Base-by-base conservation (phyloP, 805 yeast species). In the Metschnikowia lachancei region DNA sequence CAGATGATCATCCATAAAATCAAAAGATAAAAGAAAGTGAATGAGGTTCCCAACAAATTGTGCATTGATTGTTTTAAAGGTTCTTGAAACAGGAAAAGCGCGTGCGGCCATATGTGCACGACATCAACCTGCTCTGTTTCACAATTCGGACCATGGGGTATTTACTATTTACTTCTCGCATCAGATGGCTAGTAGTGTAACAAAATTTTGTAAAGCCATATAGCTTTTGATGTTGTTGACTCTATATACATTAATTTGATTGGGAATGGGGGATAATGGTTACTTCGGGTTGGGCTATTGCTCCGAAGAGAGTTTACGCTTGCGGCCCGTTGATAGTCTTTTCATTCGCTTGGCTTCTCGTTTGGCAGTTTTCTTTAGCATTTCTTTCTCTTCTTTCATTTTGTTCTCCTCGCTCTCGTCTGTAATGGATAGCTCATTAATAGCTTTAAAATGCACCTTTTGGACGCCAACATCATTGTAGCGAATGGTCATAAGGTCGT, bases 401-500 rank as follows among this genome's bases (percentile, higher is more conserved):
- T 46, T 46, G 30, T 60, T 64, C n/a, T 57, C 64, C 14, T 55
- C 57, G 35, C 37, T 38, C 11, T 45, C 48, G 7, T 48, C 45
- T 14, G 39, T 17, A 3, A 13, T 12, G 4, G 65, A 61, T 4
- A 67, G 52, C 19, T 58, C 54, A 19, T 60, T 58, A 40, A 72
- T 59, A 1, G 61, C 51, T 8, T 56, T 59, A 28, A 57, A 58
- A n/a, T 54, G 48, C 10, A 46, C 41, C 47, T 56, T 62, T 46
- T 67, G 73, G 35, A 57, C 53, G n/a, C 51, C 58, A 14, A 70
- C 44, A 28, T 61, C 53, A 12, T 57, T 57, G 49, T 60, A 59
- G 22, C 66, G 53, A 5, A 70, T 54, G 29, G 58, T 64, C 69
- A 71, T 67, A 48, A 62, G 54, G 54, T 72, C 77, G 49, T 63